Evolutionary conservation across 768 basidiomycete species (phyloP), one percentile per base, ranked within the genome.

Genomic region (Suillus weaverae): DNA sequence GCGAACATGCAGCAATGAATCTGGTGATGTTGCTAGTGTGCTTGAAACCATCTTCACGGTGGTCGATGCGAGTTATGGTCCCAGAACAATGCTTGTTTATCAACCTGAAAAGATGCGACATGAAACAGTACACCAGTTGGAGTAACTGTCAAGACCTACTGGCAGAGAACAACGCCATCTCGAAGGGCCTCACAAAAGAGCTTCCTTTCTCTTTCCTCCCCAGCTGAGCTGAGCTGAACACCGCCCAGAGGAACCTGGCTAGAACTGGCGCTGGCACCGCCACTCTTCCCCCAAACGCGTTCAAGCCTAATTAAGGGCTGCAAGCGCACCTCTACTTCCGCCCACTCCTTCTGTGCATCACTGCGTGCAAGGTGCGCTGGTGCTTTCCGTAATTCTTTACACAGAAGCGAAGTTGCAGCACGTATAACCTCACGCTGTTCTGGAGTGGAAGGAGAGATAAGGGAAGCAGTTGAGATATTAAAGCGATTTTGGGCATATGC

Each of bases 131-230:
- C 35, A 60, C 44, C 33, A 61, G 60, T 68, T 62, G 43, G 30
- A 56, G 22, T 38, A 63, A 68, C 33, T 22, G 64, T 50, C 46
- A 60, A 67, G 41, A 88, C 94, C 79, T 72, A 96, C 95, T 92
- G 89, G 87, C 95, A 95, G 30, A 97, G 83, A 26, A 96, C 85
- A 74, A 88, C 90, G 1, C 95, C 95, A 78, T 97, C 95, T 70
- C 87, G 79, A 62, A 96, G 73, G 0, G 91, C 87, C 62, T 95
- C 92, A 39, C 82, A 80, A 70, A 95, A 97, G 38, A 86, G 74
- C 61, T 81, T 83, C 67, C 89, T 79, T 76, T 95, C 92, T 70
- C 88, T 81, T 68, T 94, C 92, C 76, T 91, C 92, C 41, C 88
- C 89, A 35, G 81, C 79, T 30, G 80, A 77, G 68, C 82, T 81